Evolutionary conservation across 1,284 basidiomycete genomes (phyloP).

Genomic region (Takashimella koratensis): DNA sequence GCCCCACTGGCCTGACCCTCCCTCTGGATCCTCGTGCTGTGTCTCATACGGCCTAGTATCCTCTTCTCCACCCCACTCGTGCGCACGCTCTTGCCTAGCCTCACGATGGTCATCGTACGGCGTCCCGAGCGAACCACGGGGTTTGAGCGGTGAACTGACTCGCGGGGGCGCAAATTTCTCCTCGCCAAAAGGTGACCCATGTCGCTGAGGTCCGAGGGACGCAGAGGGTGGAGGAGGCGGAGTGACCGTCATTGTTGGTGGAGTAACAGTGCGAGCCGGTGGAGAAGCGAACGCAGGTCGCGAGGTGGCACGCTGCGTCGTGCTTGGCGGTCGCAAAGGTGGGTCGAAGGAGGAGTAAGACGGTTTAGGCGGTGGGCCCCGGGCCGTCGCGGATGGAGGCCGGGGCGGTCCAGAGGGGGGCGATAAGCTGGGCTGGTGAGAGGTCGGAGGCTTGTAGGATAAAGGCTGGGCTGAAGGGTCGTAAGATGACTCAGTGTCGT

Average conservation of each 20-base stretch:
- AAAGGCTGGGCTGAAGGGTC: conserved; percentile 1
- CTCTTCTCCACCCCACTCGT: neutral
- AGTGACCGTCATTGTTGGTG: neutral
- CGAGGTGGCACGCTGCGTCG: conserved; percentile 11
- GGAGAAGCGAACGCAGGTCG: conserved; percentile 11
- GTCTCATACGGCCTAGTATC: neutral
- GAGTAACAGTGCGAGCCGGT: neutral
- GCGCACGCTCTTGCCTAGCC: neutral
- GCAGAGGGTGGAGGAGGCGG: neutral
- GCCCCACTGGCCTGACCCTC: neutral
- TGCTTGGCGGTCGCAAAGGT: conserved; percentile 19
- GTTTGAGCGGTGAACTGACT: conserved; percentile 13
- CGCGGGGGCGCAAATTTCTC: conserved; percentile 9
- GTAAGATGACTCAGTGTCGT: neutral
- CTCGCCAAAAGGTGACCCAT: neutral
- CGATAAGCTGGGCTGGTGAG: neutral
- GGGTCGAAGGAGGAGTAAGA: conserved; percentile 28
- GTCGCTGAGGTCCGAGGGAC: neutral
- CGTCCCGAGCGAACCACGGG: neutral
- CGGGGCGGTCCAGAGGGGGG: neutral
- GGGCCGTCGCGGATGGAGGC: conserved; percentile 8
- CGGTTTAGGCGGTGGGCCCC: neutral
- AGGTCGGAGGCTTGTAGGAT: no score
- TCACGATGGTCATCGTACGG: neutral
- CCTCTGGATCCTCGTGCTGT: neutral